Conservation (phyloP, 2,329 filamentous ascomycete species). For the Aspergillus carbonarius region DNA sequence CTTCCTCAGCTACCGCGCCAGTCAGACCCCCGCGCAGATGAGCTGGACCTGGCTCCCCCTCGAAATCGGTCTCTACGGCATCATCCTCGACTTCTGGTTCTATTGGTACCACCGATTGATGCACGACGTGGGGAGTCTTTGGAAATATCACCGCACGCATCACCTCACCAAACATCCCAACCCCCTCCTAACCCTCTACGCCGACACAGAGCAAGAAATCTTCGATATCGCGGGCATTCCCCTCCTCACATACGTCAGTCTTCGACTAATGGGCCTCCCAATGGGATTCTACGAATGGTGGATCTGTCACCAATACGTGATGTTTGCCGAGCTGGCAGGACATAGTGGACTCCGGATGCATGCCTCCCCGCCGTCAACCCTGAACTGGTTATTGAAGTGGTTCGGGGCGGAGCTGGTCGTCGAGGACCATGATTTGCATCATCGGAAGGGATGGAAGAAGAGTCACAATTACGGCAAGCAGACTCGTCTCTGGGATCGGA, state of each 20-base stretch:
- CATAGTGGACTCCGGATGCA: conserved; percentile 34
- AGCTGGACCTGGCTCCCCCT: conserved; percentile 40
- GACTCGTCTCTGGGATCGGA: conserved; percentile 39
- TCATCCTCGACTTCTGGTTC: conserved; percentile 47
- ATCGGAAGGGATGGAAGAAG: conserved; percentile 41
- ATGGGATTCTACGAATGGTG: conserved; percentile 52
- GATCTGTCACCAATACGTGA: conserved; percentile 47
- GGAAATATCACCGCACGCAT: conserved; percentile 48
- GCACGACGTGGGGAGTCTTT: conserved; percentile 43
- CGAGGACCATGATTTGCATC: conserved; percentile 46
- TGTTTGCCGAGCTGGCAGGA: conserved; percentile 34
- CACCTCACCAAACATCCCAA: conserved; percentile 50
- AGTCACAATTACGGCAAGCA: conserved; percentile 44
- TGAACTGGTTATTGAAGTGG: conserved; percentile 35
- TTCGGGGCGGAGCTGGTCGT: conserved; percentile 41
- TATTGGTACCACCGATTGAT: conserved; percentile 44
- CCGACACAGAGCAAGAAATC: conserved; percentile 45
- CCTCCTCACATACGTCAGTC: conserved; percentile 37
- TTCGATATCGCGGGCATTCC: conserved; percentile 47
- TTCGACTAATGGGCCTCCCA: conserved; percentile 40
- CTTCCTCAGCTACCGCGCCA: conserved; percentile 30
- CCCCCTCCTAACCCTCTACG: conserved; percentile 44
- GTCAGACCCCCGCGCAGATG: conserved; percentile 24
- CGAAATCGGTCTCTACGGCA: conserved; percentile 43
- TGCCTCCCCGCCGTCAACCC: conserved; percentile 33